Conservation (phyloP, 2,329 filamentous ascomycete species). For the Zymoseptoria pseudotritici region DNA sequence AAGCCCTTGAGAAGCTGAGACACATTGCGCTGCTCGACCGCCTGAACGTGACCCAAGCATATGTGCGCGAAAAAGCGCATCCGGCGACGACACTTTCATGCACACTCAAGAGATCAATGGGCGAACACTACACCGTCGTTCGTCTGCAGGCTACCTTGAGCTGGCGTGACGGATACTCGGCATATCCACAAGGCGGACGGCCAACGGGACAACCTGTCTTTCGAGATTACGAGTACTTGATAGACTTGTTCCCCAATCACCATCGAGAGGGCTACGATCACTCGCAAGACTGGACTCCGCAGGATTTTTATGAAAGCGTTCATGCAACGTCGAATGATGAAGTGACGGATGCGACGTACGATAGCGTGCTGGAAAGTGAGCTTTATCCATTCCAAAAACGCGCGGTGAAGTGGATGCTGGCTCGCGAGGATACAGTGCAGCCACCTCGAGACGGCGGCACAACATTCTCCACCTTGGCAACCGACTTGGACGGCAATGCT, state of each 20-base stretch:
- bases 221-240: conserved; percentile 22
- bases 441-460: conserved; percentile 1
- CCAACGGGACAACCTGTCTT: conserved; percentile 4
- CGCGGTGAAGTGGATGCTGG: conserved; percentile 62
- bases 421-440: conserved; percentile 45
- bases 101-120: conserved; percentile 18
- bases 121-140: conserved; percentile 20
- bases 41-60: conserved; percentile 3
- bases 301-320: conserved; percentile 63
- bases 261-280: conserved; percentile 16
- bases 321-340: conserved; percentile 49
- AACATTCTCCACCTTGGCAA: conserved; percentile 16
- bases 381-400: conserved; percentile 68
- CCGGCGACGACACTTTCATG: conserved; percentile 16
- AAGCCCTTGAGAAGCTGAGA: conserved; percentile 11
- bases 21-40: conserved; percentile 12
- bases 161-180: conserved; percentile 15
- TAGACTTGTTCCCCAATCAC: conserved; percentile 13
- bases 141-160: conserved; percentile 21
- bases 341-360: conserved; percentile 3
- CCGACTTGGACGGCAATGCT: conserved; percentile 41
- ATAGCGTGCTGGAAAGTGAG: conserved; percentile 23
- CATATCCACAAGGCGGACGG: background rate
- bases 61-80: conserved; percentile 5
- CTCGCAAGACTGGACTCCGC: conserved; percentile 36